Evolutionary conservation across 2,329 filamentous ascomycete species (phyloP).

Genomic region (Penicillium sp.): DNA sequence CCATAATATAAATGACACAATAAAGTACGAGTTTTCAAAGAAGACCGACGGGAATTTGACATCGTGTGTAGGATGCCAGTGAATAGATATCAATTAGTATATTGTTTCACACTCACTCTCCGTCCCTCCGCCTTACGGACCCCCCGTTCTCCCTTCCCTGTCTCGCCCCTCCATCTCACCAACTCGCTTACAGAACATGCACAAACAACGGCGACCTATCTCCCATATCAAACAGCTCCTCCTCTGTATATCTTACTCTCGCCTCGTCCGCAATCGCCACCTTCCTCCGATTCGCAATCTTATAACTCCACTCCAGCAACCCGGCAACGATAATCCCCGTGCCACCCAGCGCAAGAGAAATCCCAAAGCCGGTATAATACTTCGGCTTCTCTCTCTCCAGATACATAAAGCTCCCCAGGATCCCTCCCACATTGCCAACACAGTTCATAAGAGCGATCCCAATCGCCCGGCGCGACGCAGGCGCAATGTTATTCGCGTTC

Average conservation of each 20-base stretch:
- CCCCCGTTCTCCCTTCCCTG: no score
- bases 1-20: no score
- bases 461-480: conserved; percentile 28
- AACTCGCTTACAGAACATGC: conserved; percentile 30
- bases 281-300: conserved; percentile 26
- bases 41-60: no score
- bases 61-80: no score
- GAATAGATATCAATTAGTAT: no score
- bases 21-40: no score
- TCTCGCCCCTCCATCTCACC: no score
- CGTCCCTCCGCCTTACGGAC: no score
- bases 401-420: conserved; percentile 33
- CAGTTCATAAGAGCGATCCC: conserved; percentile 30
- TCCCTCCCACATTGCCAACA: conserved; percentile 30
- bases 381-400: conserved; percentile 26
- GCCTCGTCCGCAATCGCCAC: conserved; percentile 36
- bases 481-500: conserved; percentile 35
- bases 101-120: no score
- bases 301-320: conserved; percentile 27
- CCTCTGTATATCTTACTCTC: conserved; percentile 42
- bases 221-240: conserved; percentile 47
- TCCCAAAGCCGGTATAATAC: conserved; percentile 31
- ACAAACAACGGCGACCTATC: conserved; percentile 50
- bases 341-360: conserved; percentile 26
- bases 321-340: conserved; percentile 25